These are phyloP conservation scores for Chalciporus pseudorubinellus DNA, from an alignment of 768 basidiomycete genomes.

Conservation along the genomic window DNA sequence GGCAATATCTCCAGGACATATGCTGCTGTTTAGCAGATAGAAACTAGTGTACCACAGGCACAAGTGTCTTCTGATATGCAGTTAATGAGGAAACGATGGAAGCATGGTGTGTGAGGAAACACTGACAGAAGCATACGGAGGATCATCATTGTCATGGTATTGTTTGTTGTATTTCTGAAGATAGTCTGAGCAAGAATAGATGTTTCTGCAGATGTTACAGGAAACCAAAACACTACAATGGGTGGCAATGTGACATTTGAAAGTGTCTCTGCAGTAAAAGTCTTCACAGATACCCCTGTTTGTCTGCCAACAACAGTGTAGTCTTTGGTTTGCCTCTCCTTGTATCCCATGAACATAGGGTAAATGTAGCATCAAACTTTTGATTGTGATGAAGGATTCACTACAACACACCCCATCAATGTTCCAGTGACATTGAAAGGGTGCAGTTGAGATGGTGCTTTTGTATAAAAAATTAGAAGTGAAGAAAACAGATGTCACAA, in stretches of 20 bases:
- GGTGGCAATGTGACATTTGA: constrained; percentile 1
- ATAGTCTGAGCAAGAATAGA: not conserved
- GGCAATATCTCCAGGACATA: no score
- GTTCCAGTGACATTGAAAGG: constrained; percentile 5
- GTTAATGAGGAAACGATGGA: no score
- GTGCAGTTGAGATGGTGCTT: no score
- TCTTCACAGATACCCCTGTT: not conserved
- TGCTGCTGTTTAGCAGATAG: no score
- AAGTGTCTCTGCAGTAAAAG: not conserved
- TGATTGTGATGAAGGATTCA: not conserved
- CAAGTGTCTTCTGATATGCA: no score
- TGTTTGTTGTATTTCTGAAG: not conserved
- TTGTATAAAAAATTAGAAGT: no score
- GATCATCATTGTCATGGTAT: no score
- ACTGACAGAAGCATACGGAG: no score
- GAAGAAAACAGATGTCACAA: no score
- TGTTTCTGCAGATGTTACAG: not conserved
- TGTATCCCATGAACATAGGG: not conserved
- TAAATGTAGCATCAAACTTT: not conserved
- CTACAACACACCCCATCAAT: not conserved
- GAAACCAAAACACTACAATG: not conserved
- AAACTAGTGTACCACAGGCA: no score
- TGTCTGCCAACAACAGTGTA: constrained; percentile 2
- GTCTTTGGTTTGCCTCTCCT: not conserved
- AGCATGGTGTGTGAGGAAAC: no score